phyloP scores from a whole-genome alignment of 179 eudicot species.

The Sideroxylon spinosum region DNA sequence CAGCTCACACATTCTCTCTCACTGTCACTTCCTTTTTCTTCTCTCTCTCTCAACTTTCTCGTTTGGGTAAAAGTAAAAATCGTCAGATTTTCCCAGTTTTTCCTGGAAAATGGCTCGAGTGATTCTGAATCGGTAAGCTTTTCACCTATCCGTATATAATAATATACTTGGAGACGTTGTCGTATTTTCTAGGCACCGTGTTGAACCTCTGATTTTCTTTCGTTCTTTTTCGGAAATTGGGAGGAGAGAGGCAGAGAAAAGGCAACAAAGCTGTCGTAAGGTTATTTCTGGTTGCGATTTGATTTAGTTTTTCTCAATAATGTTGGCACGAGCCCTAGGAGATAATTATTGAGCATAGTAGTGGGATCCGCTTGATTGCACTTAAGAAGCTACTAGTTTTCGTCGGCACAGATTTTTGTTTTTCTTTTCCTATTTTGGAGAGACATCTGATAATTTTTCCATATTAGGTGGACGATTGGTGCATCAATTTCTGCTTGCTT shows the following conservation, averaged over 20 bases:
- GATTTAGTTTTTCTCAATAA: neutral
- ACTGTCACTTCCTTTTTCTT: no score
- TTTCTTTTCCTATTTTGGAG: neutral
- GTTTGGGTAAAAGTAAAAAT: no score
- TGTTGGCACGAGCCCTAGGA: neutral
- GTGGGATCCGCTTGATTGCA: neutral
- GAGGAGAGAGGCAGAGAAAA: neutral
- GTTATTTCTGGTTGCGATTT: neutral
- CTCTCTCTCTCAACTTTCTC: no score
- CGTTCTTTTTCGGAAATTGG: neutral
- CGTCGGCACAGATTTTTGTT: no score
- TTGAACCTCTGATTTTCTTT: neutral
- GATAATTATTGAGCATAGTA: neutral
- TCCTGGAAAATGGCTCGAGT: neutral
- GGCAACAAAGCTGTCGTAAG: neutral
- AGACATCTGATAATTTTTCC: conserved; percentile 10
- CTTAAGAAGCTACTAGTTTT: neutral
- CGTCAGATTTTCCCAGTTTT: neutral
- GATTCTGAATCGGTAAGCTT: neutral
- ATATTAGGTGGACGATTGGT: neutral
- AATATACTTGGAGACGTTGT: neutral
- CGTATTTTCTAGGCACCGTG: neutral
- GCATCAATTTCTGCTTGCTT: conserved; percentile 5
- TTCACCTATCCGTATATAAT: no score
- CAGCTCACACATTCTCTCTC: no score